phyloP scores from a whole-genome alignment of 1,139 yeast species.

The Nakaseomyces nivariensis region DNA sequence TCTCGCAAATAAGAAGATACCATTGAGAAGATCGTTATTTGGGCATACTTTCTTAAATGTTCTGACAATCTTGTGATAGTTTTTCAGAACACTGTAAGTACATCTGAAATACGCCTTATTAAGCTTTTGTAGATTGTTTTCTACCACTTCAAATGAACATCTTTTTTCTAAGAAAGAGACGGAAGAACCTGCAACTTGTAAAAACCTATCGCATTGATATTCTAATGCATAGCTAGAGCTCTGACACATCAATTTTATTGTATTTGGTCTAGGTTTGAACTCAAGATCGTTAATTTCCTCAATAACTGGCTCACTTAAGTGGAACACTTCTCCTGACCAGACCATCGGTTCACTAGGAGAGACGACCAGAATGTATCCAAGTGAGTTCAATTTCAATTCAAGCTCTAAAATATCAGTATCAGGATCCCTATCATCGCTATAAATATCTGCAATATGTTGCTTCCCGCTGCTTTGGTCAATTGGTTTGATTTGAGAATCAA shows the following conservation, averaged over 20 bases:
- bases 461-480: constrained; percentile 7
- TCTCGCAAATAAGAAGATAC: constrained; percentile 68
- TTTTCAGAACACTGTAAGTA: constrained; percentile 56
- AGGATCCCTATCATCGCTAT: constrained; percentile 22
- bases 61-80: constrained; percentile 46
- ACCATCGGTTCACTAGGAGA: constrained; percentile 78
- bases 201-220: constrained; percentile 37
- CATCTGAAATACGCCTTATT: constrained; percentile 62
- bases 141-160: constrained; percentile 66
- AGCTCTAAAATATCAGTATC: constrained; percentile 29
- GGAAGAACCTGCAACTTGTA: constrained; percentile 45
- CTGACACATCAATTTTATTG: constrained; percentile 58
- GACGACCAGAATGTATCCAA: constrained; percentile 61
- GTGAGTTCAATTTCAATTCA: constrained; percentile 24
- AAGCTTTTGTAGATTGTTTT: constrained; percentile 59
- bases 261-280: constrained; percentile 52
- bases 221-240: constrained; percentile 45
- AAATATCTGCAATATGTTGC: constrained; percentile 6
- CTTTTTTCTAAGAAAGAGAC: constrained; percentile 48
- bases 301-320: constrained; percentile 30
- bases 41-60: constrained; percentile 42
- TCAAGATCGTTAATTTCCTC: constrained; percentile 23
- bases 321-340: constrained; percentile 80
- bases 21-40: constrained; percentile 69
- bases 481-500: constrained; percentile 13